phyloP scores from a whole-genome alignment of 2,329 filamentous ascomycete species.

The Stagonosporopsis vannaccii region DNA sequence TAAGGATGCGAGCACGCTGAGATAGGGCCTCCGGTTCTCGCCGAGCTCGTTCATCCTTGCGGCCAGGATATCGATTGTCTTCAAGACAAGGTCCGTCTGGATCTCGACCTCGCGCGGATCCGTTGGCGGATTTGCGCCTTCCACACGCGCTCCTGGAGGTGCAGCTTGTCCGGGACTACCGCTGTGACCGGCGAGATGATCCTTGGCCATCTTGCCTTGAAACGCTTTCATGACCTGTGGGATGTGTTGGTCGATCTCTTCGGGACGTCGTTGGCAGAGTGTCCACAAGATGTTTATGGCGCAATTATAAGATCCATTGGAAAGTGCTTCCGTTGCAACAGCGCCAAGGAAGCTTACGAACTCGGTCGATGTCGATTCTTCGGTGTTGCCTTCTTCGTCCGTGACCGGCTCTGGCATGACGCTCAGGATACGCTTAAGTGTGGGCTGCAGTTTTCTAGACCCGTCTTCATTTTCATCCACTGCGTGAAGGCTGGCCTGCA shows the following conservation, averaged over 20 bases:
- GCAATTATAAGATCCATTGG: slow-evolving; percentile 80
- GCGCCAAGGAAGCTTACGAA: slow-evolving; percentile 84
- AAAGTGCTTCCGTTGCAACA: slow-evolving; percentile 87
- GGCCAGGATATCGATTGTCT: slow-evolving; percentile 91
- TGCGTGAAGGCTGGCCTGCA: slow-evolving; percentile 90
- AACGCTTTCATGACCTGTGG: slow-evolving; percentile 89
- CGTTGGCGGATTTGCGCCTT: slow-evolving; percentile 66
- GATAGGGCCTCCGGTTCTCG: slow-evolving; percentile 88
- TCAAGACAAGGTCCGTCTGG: slow-evolving; percentile 91
- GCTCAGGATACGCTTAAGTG: slow-evolving; percentile 82
- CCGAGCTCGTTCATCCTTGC: slow-evolving; percentile 91
- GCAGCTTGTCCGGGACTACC: slow-evolving; percentile 46
- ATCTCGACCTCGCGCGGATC: slow-evolving; percentile 82
- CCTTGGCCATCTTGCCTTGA: slow-evolving; percentile 88
- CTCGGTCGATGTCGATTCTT: slow-evolving; percentile 78
- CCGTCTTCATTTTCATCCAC: slow-evolving; percentile 74
- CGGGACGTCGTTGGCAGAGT: slow-evolving; percentile 81
- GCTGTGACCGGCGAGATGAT: slow-evolving; percentile 78
- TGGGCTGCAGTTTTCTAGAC: slow-evolving; percentile 68
- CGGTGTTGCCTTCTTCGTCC: slow-evolving; percentile 83
- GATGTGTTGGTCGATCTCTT: slow-evolving; percentile 90
- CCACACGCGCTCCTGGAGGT: slow-evolving; percentile 56
- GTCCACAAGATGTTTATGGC: slow-evolving; percentile 95
- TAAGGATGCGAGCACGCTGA: slow-evolving; percentile 91
- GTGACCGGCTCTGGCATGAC: slow-evolving; percentile 84